Evolutionary conservation across 2,329 filamentous ascomycete species (phyloP).

Genomic region (Colletotrichum zoysiae): DNA sequence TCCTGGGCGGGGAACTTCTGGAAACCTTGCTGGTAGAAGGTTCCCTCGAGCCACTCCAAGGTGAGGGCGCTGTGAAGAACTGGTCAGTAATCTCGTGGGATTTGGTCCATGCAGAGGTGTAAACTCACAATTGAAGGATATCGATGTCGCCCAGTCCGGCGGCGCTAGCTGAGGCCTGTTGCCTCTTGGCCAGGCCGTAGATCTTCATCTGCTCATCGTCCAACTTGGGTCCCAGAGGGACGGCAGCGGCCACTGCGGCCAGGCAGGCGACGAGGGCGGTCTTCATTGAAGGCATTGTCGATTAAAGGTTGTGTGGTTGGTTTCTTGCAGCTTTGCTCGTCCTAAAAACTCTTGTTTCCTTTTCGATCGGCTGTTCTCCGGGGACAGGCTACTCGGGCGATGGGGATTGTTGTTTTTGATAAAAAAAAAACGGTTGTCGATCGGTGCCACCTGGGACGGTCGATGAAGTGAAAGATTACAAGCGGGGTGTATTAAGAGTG

Average conservation of each 20-base stretch:
- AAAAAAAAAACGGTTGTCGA: constrained; percentile 23
- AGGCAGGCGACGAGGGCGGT: constrained; percentile 59
- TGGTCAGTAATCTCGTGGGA: not conserved
- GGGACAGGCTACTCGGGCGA: constrained; percentile 30
- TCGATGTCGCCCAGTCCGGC: constrained; percentile 65
- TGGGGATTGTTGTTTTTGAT: constrained; percentile 5
- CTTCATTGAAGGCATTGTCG: constrained; percentile 63
- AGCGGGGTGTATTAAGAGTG: constrained; percentile 45
- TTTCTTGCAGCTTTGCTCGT: constrained; percentile 46
- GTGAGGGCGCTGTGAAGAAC: constrained; percentile 70
- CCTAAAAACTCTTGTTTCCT: constrained; percentile 38
- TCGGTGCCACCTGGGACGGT: constrained; percentile 43
- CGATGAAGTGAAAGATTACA: constrained; percentile 50
- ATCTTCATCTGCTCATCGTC: constrained; percentile 60
- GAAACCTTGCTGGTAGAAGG: constrained; percentile 80
- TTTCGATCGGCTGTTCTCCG: constrained; percentile 43
- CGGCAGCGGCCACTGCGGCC: constrained; percentile 59
- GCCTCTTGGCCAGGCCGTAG: constrained; percentile 62
- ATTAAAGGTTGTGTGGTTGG: constrained; percentile 40
- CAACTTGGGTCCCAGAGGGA: constrained; percentile 60
- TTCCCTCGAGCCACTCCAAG: constrained; percentile 79
- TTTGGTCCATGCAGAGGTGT: not conserved
- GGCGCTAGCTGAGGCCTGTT: constrained; percentile 61
- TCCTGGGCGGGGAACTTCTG: constrained; percentile 73
- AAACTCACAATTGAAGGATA: constrained; percentile 69